Evolutionary conservation across 2,329 filamentous ascomycete genomes (phyloP), one percentile per base, ranked within the genome.

Genomic region (Alternaria incomplexa): DNA sequence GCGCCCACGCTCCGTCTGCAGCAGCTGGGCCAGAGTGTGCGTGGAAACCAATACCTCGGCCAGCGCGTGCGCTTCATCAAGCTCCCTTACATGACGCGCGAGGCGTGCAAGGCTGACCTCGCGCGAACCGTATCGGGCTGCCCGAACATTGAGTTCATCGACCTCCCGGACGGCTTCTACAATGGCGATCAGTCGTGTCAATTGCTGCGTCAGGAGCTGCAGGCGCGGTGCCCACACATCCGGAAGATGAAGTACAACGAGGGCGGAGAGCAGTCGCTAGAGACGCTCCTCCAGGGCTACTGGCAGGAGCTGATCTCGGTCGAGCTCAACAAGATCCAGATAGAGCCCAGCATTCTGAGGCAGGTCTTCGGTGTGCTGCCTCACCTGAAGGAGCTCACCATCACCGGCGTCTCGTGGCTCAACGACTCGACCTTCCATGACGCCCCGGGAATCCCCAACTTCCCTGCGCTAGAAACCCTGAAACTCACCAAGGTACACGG

Each of bases 21-120:
- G 72, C 86, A 97, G 59, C 87, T 98, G 50, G 92, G 91, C 76
- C 89, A 93, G 65, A 93, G 93, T 1, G 88, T 97, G 53, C 89
- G 93, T 66, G 91, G 95, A 53, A 90, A 93, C 65, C 87, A 89
- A 22, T 88, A 82, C 51, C 79, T 97, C 48, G 93, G 90, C 32
- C 83, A 86, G 58, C 83, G 88, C 45, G 92, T 97, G 6, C 83
- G 90, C 74, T 93, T 90, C 72, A 85, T 98, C 73, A 97, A 97
- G 83, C 89, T 93, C 62, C 93, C 95, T 7, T 97, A 97, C 80
- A 97, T 97, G 95, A 90, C 95, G 57, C 89, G 95, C 61, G 93
- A 97, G 82, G 92, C 92, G 1, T 91, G 88, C 77, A 93, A 96
- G 77, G 87, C 91, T 57, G 92, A 95, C 66, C 87, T 97, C 52